Conservation (phyloP, 371 early-diverging fungal genomes). For the Hamiltosporidium magnivora region DNA sequence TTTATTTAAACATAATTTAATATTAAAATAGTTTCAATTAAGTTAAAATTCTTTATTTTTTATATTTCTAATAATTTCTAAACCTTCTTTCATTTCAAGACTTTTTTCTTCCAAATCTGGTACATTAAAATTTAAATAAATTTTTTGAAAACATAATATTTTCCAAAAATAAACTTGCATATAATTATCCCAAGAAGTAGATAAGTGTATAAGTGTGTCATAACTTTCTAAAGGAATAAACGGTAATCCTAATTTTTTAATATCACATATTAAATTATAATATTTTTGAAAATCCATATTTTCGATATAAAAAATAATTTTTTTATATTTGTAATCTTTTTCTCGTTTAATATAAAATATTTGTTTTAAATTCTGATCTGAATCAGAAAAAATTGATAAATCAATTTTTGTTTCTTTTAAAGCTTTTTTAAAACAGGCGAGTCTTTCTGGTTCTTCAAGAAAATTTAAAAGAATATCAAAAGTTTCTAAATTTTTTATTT, state of each 20-base stretch:
- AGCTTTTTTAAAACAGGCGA: not conserved
- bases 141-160: slow-evolving; percentile 23
- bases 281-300: slow-evolving; percentile 10
- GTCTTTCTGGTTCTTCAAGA: not conserved
- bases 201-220: slow-evolving; percentile 6
- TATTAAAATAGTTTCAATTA: too few relatives aligned
- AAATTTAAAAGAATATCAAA: not conserved
- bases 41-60: not conserved
- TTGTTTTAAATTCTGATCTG: not conserved
- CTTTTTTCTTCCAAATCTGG: slow-evolving; percentile 4
- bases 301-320: not conserved
- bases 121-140: slow-evolving; percentile 17
- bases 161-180: slow-evolving; percentile 31
- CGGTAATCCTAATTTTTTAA: slow-evolving; percentile 6
- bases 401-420: not conserved
- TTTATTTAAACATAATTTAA: too few relatives aligned
- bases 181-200: slow-evolving; percentile 20
- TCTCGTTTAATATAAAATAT: not conserved
- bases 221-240: slow-evolving; percentile 13
- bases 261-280: slow-evolving; percentile 10
- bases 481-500: not conserved
- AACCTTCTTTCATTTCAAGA: slow-evolving; percentile 15
- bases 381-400: not conserved
- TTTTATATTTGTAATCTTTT: not conserved
- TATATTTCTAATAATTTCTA: slow-evolving; percentile 17